Base-by-base conservation (phyloP, 495 filamentous ascomycete genomes). In the Tuber calosporum region DNA sequence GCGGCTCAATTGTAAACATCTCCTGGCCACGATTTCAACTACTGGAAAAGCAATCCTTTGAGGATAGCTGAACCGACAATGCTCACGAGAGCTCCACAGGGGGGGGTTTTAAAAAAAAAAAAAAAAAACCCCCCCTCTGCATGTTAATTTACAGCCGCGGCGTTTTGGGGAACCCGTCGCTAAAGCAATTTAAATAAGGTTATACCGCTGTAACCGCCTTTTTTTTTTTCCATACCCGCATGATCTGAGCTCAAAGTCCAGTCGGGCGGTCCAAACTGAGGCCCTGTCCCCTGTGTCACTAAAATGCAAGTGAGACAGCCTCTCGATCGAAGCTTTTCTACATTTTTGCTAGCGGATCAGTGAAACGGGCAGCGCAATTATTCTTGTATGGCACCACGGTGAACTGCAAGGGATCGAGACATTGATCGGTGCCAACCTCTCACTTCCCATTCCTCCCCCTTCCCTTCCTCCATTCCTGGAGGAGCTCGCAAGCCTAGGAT, bases 141-240 rank as follows among this genome's bases (percentile, higher is more conserved):
- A 43, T 43, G 42, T 3, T 15, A 43, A 43, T 43, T 43, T 5
- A 43, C 42, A 19, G 42, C 53, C 13, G 26, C 11, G 26, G 53
- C n/a, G 1, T 62, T 62, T 62, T 62, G 26, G 53, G 53, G 34
- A 62, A 62, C 19, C 53, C 53, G 53, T 62, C 53, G 53, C 30
- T 62, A 34, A 62, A 17, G 53, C 53, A 62, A 62, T 62, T 62
- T 62, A 62, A 62, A 62, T 62, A 62, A 62, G 53, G 53, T 62
- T 62, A 17, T 62, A 34, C 53, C 53, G 53, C 53, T 34, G 26
- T 62, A 62, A 19, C 53, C 53, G 53, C 53, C 11, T 34, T 34
- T 62, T 26, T 53, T 53, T 53, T 30, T 17, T 53, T n/a, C 6
- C 45, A n/a, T 8, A 0, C 45, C 26, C 13, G 4, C 53, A 62